Evolutionary conservation across 2,329 filamentous ascomycete genomes (phyloP), one percentile per base, ranked within the genome.

Genomic region (Exophiala calicioides): DNA sequence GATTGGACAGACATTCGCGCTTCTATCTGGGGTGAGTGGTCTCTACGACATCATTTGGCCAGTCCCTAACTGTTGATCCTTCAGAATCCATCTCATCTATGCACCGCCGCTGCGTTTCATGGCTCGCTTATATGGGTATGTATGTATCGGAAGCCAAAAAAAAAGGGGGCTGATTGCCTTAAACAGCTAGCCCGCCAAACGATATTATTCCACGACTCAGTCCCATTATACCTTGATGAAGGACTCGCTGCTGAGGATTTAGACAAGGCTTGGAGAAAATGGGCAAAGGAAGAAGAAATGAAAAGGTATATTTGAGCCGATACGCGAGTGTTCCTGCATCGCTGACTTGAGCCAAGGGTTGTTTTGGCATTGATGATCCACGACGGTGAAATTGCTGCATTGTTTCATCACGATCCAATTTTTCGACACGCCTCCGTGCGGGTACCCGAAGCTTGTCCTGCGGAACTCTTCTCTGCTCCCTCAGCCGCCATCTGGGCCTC

Each of bases 1-100:
- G 33, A 50, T 53, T 15, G 50, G 50, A 12, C 50, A 53, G 36
- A 53, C 50, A 9, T 51, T 47, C 34, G 48, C 48, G 15, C 38
- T 51, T 8, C 43, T 45, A 21, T 51, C 48, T n/a, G 48, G 19
- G 5, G 37, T 27, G 24, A 19, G 38, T 41, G 18, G 5, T 26
- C n/a, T 8, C 13, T 21, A 24, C 19, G 8, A 12, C 27, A 6
- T n/a, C 9, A 10, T 26, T 8, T 23, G 4, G 8, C 20, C 19
- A 24, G 8, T 19, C 13, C 9, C 8, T 15, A 19, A n/a, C 6
- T 16, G 24, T 20, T 15, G 9, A 26, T 12, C 5, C 8, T 8
- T 13, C 19, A 41, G 38, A 10, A 43, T 39, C 38, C 48, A 9
- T 40, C 27, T 23, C 48, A 51, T 47, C 43, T 40, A 8, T 19